These are phyloP conservation scores for Trichoderma parareesei DNA, from an alignment of 495 filamentous ascomycete genomes.

Conservation along the genomic window DNA sequence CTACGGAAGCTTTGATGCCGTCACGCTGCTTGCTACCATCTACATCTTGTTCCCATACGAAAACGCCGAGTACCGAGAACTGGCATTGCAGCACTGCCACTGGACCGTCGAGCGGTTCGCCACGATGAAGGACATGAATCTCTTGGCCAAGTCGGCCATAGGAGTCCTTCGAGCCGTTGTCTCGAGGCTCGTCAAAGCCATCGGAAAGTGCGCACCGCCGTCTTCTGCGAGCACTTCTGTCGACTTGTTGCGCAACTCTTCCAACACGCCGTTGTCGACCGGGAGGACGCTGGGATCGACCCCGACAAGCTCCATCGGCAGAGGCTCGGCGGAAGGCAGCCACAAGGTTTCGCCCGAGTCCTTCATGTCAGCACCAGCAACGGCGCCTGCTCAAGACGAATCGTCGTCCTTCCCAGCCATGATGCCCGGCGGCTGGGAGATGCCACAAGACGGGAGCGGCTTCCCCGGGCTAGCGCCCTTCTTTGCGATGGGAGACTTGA, in stretches of 20 bases:
- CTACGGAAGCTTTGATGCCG: constrained; percentile 54
- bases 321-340: background rate
- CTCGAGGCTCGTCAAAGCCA: constrained; percentile 35
- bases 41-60: constrained; percentile 47
- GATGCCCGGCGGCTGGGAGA: constrained; percentile 22
- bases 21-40: constrained; percentile 51
- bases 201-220: constrained; percentile 22
- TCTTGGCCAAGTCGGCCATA: constrained; percentile 44
- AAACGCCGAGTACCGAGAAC: constrained; percentile 30
- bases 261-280: background rate
- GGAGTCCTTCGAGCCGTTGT: constrained; percentile 42
- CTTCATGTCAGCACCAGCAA: background rate
- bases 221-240: background rate
- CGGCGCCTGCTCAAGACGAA: background rate
- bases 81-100: constrained; percentile 43
- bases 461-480: constrained; percentile 44
- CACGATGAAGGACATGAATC: constrained; percentile 40
- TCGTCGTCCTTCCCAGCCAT: background rate
- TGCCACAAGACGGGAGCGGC: constrained; percentile 32
- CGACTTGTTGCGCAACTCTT: background rate
- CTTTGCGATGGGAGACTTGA: constrained; percentile 44
- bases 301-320: background rate
- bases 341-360: background rate
- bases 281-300: background rate
- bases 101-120: constrained; percentile 46